Evolutionary conservation across 768 basidiomycete species (phyloP).

Genomic region (Russula earlei): DNA sequence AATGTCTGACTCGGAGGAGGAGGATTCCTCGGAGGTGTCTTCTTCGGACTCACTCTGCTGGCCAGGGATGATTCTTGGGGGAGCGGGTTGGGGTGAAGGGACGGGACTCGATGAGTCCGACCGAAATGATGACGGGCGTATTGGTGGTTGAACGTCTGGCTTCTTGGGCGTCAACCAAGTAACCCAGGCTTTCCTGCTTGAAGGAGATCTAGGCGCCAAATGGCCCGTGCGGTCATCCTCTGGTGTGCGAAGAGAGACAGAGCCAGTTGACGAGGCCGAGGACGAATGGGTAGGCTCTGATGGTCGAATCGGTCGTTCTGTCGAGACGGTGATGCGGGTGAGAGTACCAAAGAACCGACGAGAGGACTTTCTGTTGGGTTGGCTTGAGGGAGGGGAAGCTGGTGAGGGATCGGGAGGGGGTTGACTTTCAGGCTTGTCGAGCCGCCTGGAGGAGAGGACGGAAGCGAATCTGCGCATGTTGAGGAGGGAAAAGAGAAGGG

Average conservation of each 20-base stretch:
- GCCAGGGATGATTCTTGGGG: neutral
- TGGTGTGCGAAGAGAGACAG: constrained; percentile 43
- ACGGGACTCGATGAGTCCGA: neutral
- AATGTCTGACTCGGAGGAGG: constrained; percentile 22
- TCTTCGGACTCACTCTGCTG: constrained; percentile 15
- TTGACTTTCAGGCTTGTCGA: constrained; percentile 26
- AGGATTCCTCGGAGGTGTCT: constrained; percentile 17
- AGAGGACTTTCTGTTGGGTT: constrained; percentile 7
- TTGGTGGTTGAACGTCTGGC: neutral
- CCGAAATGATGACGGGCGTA: neutral
- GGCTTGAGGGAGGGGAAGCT: neutral
- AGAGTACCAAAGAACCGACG: constrained; percentile 10
- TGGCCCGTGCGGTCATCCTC: constrained; percentile 37
- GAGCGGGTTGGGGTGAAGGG: neutral
- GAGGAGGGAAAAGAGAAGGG: neutral
- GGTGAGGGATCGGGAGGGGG: constrained; percentile 24
- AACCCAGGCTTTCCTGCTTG: constrained; percentile 38
- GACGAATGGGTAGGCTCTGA: constrained; percentile 40
- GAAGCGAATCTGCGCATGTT: constrained; percentile 57
- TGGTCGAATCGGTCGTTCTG: constrained; percentile 23
- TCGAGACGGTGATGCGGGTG: constrained; percentile 24
- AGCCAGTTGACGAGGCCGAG: constrained; percentile 47
- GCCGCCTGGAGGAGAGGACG: constrained; percentile 34
- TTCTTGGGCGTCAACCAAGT: constrained; percentile 41
- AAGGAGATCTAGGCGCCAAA: constrained; percentile 19